Evolutionary conservation across 176 grass and related monocot genomes (phyloP).

Genomic region (Musa acuminata): DNA sequence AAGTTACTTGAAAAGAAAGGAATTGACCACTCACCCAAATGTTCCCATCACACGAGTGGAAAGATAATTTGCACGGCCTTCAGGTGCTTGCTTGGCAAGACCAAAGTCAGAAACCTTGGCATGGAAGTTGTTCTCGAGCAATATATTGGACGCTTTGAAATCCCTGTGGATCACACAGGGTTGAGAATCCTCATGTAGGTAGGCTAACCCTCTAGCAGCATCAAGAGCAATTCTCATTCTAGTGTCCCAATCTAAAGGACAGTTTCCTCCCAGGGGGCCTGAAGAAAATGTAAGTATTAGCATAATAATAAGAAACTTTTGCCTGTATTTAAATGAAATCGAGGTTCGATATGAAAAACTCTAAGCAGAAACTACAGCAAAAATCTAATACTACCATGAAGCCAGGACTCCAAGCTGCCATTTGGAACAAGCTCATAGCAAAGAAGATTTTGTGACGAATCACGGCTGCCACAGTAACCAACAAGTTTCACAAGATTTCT

Average conservation of each 20-base stretch:
- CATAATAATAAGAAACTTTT: neutral
- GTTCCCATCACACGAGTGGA: conserved; percentile 99
- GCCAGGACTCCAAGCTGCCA: conserved; percentile 91
- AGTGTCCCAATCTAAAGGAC: conserved; percentile 87
- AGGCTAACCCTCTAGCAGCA: conserved; percentile 87
- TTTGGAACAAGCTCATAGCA: conserved; percentile 95
- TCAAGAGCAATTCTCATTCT: conserved; percentile 97
- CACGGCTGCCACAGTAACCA: conserved; percentile 76
- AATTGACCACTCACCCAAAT: conserved; percentile 55
- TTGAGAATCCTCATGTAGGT: conserved; percentile 92
- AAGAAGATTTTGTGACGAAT: conserved; percentile 69
- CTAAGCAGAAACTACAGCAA: neutral
- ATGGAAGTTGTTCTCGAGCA: conserved; percentile 89
- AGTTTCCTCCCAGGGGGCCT: conserved; percentile 53
- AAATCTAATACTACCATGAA: conserved; percentile 60
- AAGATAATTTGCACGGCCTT: conserved; percentile 72
- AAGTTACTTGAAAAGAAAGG: conserved; percentile 16
- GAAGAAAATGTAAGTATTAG: conserved; percentile 9
- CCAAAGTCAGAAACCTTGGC: conserved; percentile 98
- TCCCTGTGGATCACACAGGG: conserved; percentile 95
- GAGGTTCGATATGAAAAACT: neutral
- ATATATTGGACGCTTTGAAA: conserved; percentile 98
- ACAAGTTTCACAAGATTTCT: conserved; percentile 96
- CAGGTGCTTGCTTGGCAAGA: conserved; percentile 83
- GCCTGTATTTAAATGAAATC: neutral